Conservation (phyloP, 2,329 filamentous ascomycete genomes). For the Calonectria naviculata region DNA sequence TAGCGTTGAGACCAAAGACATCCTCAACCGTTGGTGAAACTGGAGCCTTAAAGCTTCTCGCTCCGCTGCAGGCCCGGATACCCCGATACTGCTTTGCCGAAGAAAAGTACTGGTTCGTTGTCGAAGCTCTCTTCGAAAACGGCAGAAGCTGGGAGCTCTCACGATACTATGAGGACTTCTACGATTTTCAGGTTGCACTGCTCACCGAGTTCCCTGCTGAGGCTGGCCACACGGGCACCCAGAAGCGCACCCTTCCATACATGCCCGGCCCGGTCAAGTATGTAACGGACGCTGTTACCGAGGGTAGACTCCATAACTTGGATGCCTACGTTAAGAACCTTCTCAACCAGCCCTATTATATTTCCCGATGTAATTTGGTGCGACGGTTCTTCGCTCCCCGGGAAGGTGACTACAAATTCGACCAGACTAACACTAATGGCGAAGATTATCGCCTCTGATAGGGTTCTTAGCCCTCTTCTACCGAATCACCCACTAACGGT, state of each 20-base stretch:
- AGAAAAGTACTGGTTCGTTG: constrained; percentile 99
- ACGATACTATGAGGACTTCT: constrained; percentile 98
- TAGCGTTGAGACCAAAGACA: too few species aligned
- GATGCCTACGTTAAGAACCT: constrained; percentile 97
- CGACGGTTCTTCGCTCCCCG: constrained; percentile 91
- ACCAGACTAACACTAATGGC: constrained; percentile 75
- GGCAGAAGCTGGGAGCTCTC: constrained; percentile 93
- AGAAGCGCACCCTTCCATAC: constrained; percentile 88
- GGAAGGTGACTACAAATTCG: constrained; percentile 93
- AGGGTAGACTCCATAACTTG: constrained; percentile 90
- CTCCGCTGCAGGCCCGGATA: constrained; percentile 86
- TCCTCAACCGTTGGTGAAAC: too few species aligned
- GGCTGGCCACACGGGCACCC: constrained; percentile 84
- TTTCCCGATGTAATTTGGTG: constrained; percentile 85
- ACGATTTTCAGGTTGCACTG: constrained; percentile 97
- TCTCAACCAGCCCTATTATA: constrained; percentile 84
- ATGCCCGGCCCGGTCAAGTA: constrained; percentile 99
- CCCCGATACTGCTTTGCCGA: constrained; percentile 96
- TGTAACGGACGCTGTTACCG: constrained; percentile 97
- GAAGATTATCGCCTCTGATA: constrained; percentile 83
- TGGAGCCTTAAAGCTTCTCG: constrained; percentile 69
- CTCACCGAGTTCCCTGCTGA: constrained; percentile 93
- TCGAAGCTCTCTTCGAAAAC: constrained; percentile 91
- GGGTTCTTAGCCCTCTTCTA: constrained; percentile 74
- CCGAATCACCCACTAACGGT: constrained; percentile 68